Evolutionary conservation across 192 early-diverging fungal genomes (phyloP).

Genomic region (Paraglomus brasilianum): DNA sequence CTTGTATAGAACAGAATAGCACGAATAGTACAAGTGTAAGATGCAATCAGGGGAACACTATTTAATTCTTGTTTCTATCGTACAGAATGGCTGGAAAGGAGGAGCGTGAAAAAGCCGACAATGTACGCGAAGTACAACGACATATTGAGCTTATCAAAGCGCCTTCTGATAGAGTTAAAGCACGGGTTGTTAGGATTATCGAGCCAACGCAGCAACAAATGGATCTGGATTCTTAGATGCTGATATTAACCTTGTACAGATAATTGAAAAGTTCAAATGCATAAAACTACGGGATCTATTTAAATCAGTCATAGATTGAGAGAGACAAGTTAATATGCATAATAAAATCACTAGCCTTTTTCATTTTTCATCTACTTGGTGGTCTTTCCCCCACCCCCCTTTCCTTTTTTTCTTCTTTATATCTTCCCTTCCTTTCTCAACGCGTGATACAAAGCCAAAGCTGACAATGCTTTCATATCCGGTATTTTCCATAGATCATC

Average conservation of each 20-base stretch:
- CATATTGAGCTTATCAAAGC: constrained; percentile 84
- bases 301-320: neutral
- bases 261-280: neutral
- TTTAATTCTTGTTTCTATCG: no score
- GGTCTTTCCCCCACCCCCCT: no score
- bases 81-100: constrained; percentile 76
- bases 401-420: neutral
- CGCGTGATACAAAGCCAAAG: constrained; percentile 59
- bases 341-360: no score
- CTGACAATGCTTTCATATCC: constrained; percentile 72
- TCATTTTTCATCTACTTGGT: no score
- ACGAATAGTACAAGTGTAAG: no score
- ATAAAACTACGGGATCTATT: neutral
- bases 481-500: constrained; percentile 61
- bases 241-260: neutral
- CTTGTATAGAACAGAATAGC: no score
- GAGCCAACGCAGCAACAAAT: constrained; percentile 46
- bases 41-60: no score
- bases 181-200: constrained; percentile 64
- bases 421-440: constrained; percentile 45
- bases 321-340: no score
- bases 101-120: constrained; percentile 72
- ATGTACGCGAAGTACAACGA: constrained; percentile 75
- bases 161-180: constrained; percentile 56
- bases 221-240: constrained; percentile 58